phyloP scores from a whole-genome alignment of 2,329 filamentous ascomycete genomes.

The Claviceps monticola region DNA sequence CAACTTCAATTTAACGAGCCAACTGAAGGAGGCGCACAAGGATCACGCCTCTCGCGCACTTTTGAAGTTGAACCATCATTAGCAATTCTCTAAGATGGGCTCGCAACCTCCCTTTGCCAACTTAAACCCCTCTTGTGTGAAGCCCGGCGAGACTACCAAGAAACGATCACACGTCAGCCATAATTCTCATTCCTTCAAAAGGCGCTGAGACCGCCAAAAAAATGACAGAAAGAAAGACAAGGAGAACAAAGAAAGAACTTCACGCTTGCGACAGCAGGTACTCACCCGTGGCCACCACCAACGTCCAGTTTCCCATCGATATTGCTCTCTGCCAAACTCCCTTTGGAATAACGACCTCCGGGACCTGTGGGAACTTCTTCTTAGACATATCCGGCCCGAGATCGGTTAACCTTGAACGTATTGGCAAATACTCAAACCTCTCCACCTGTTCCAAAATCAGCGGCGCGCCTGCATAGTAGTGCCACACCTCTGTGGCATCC shows the following conservation, averaged over 20 bases:
- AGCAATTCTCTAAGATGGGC: neutral
- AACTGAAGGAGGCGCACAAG: too few species aligned
- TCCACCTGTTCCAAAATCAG: constrained; percentile 28
- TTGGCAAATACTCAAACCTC: neutral
- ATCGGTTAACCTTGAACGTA: constrained; percentile 22
- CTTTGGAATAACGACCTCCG: constrained; percentile 28
- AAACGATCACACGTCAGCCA: neutral
- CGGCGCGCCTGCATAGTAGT: constrained; percentile 39
- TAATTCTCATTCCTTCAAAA: neutral
- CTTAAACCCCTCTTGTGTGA: neutral
- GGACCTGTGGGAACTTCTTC: constrained; percentile 18
- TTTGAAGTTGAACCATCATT: neutral
- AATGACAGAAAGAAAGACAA: too few species aligned
- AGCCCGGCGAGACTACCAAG: neutral
- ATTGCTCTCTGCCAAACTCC: constrained; percentile 31
- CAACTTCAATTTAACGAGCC: neutral
- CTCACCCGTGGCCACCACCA: constrained; percentile 23
- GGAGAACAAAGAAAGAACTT: neutral
- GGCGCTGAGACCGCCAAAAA: too few species aligned
- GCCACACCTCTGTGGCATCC: constrained; percentile 36
- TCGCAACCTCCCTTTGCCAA: neutral
- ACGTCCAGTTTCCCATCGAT: constrained; percentile 25
- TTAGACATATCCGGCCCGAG: constrained; percentile 29
- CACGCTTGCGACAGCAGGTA: neutral
- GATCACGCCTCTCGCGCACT: too few species aligned